phyloP scores from a whole-genome alignment of 768 basidiomycete genomes.

The Tylopilus sp. region DNA sequence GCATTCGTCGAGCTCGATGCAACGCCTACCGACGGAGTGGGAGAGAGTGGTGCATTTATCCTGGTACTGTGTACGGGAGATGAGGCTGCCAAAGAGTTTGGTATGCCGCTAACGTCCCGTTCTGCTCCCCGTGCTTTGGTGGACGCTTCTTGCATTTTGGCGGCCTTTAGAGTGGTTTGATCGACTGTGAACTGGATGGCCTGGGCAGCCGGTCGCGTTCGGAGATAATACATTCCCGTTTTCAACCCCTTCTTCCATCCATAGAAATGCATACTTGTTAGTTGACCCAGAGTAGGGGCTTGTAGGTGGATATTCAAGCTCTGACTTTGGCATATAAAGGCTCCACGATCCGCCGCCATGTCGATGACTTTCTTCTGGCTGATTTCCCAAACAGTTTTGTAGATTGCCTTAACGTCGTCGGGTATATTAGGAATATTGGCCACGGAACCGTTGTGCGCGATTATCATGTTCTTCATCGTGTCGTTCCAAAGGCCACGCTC shows the following conservation, averaged over 20 bases:
- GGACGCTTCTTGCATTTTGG: constrained; percentile 28
- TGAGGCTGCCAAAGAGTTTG: constrained; percentile 25
- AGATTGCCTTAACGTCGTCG: constrained; percentile 91
- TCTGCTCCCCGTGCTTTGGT: constrained; percentile 17
- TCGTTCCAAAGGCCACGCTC: constrained; percentile 96
- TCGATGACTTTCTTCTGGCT: constrained; percentile 98
- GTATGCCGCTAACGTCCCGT: constrained; percentile 14
- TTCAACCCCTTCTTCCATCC: constrained; percentile 99
- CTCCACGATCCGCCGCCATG: constrained; percentile 97
- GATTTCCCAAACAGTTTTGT: constrained; percentile 99
- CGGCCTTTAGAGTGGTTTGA: constrained; percentile 67
- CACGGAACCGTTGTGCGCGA: constrained; percentile 88
- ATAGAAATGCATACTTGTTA: constrained; percentile 97
- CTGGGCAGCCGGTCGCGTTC: constrained; percentile 90
- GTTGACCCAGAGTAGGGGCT: constrained; percentile 83
- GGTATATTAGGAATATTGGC: constrained; percentile 90
- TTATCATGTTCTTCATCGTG: constrained; percentile 99
- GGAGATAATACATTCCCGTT: constrained; percentile 97
- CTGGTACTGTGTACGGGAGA: constrained; percentile 29
- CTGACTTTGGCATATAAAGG: constrained; percentile 96
- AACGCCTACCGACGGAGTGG: constrained; percentile 15
- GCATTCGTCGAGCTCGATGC: constrained; percentile 23
- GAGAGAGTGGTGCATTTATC: constrained; percentile 31
- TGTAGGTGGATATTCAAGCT: constrained; percentile 91
- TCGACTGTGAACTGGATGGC: constrained; percentile 99